phyloP scores from a whole-genome alignment of 306 rosid species.

The Astragalus glycyphyllos region DNA sequence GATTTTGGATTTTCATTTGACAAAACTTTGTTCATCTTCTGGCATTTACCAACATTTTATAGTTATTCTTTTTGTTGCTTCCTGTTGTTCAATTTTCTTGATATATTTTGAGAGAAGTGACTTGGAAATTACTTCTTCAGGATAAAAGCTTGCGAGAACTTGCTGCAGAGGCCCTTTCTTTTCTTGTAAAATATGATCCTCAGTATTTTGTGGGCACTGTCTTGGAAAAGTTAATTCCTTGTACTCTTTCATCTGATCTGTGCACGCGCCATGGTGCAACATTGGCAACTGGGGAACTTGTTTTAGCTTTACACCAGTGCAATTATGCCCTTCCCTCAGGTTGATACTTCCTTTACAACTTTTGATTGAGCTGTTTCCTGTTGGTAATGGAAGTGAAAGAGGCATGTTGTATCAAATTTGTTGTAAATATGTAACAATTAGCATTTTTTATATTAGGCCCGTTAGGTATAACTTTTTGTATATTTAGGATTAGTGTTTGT shows the following conservation, averaged over 20 bases:
- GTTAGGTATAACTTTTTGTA: too few relatives aligned
- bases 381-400: slow-evolving; percentile 29
- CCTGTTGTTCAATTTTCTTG: slow-evolving; percentile 32
- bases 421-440: too few relatives aligned
- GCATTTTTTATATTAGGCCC: too few relatives aligned
- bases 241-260: slow-evolving; percentile 90
- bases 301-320: slow-evolving; percentile 73
- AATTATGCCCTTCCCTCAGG: slow-evolving; percentile 70
- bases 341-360: slow-evolving; percentile 47
- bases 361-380: slow-evolving; percentile 32
- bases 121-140: slow-evolving; percentile 56
- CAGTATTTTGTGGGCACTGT: slow-evolving; percentile 65
- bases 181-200: slow-evolving; percentile 83
- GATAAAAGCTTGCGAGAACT: slow-evolving; percentile 97
- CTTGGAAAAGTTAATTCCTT: slow-evolving; percentile 78
- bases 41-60: slow-evolving; percentile 1
- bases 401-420: slow-evolving; percentile 3
- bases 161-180: slow-evolving; percentile 85
- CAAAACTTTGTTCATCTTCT: slow-evolving; percentile 35
- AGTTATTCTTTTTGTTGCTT: slow-evolving; percentile 26
- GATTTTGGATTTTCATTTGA: slow-evolving; percentile 7
- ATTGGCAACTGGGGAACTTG: slow-evolving; percentile 82
- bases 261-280: slow-evolving; percentile 99
- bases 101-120: slow-evolving; percentile 40
- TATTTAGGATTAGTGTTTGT: too few relatives aligned